A percentile compares a stretch with the other conserved stretches of the same genome.
phyloP scores from a whole-genome alignment of 768 basidiomycete species.

The Mycena leptocephala region DNA sequence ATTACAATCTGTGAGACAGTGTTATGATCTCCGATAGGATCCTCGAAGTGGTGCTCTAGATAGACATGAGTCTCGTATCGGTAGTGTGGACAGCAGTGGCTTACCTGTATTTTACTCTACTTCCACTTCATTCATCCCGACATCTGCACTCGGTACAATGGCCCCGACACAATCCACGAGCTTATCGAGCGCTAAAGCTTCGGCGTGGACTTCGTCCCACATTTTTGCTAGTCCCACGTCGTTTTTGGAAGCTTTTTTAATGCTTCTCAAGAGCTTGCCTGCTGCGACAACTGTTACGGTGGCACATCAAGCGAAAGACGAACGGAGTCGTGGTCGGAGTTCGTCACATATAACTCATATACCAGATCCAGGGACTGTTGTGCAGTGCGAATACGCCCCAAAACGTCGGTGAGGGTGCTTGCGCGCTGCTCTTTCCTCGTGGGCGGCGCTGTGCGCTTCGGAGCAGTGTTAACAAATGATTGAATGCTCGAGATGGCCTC shows the following conservation, averaged over 20 bases:
- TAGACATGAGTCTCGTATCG: too few species aligned
- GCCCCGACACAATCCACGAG: slow-evolving; percentile 22
- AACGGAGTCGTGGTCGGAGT: slow-evolving; percentile 2
- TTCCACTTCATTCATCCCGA: background rate
- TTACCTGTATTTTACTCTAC: too few species aligned
- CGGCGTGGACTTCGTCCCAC: slow-evolving; percentile 13
- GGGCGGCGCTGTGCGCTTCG: slow-evolving; percentile 8
- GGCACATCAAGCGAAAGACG: slow-evolving; percentile 17
- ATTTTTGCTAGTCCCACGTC: slow-evolving; percentile 14
- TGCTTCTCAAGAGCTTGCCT: slow-evolving; percentile 20
- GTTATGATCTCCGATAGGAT: slow-evolving; percentile 23
- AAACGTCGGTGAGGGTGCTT: slow-evolving; percentile 9
- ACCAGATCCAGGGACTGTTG: background rate
- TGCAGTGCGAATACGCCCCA: slow-evolving; percentile 16
- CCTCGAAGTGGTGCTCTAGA: slow-evolving; percentile 29
- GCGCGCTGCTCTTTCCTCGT: slow-evolving; percentile 14
- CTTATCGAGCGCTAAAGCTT: slow-evolving; percentile 18
- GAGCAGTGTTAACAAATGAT: background rate
- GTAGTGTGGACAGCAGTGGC: too few species aligned
- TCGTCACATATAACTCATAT: background rate
- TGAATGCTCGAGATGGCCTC: slow-evolving; percentile 15
- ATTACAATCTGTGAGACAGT: slow-evolving; percentile 18
- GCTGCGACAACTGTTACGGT: slow-evolving; percentile 9
- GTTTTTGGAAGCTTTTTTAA: slow-evolving; percentile 9
- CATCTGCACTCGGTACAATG: slow-evolving; percentile 9